These are phyloP conservation scores for Chlorophyllum brunneum DNA, from an alignment of 768 basidiomycete genomes.

Conservation along the genomic window DNA sequence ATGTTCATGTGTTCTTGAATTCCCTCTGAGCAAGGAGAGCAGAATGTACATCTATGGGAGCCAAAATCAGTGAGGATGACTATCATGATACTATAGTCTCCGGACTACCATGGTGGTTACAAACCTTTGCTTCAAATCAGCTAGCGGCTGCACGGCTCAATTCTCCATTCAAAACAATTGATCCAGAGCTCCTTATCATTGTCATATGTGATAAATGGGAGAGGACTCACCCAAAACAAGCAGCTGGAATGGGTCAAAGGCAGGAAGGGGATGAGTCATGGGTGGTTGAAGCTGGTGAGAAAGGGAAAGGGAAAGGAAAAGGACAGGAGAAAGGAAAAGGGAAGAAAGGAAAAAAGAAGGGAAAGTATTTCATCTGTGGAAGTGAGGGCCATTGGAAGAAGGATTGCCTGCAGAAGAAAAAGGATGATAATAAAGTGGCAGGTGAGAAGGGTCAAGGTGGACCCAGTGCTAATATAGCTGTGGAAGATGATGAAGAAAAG, in stretches of 20 bases:
- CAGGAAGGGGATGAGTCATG: neutral
- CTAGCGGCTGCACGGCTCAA: neutral
- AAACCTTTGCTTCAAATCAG: neutral
- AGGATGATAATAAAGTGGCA: neutral
- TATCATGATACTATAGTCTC: neutral
- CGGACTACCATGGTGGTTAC: neutral
- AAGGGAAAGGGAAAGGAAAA: neutral
- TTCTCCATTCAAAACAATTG: neutral
- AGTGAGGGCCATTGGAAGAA: neutral
- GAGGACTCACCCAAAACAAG: neutral
- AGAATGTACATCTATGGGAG: slow-evolving; percentile 22
- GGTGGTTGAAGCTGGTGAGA: no score
- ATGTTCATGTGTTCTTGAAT: slow-evolving; percentile 23
- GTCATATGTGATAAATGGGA: neutral
- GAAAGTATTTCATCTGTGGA: neutral
- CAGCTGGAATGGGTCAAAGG: no score
- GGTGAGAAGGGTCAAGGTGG: neutral
- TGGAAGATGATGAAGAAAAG: neutral
- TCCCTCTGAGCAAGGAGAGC: slow-evolving; percentile 17
- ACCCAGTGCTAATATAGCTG: neutral
- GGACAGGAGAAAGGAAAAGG: neutral
- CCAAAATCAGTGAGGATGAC: slow-evolving; percentile 20
- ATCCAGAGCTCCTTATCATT: neutral
- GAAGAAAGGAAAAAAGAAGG: neutral
- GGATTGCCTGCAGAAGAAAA: neutral